A percentile compares a stretch with the other conserved stretches of the same genome.
These are phyloP conservation scores for Eucalyptus cladocalyx DNA, from an alignment of 345 rosid genomes.

Conservation along the genomic window DNA sequence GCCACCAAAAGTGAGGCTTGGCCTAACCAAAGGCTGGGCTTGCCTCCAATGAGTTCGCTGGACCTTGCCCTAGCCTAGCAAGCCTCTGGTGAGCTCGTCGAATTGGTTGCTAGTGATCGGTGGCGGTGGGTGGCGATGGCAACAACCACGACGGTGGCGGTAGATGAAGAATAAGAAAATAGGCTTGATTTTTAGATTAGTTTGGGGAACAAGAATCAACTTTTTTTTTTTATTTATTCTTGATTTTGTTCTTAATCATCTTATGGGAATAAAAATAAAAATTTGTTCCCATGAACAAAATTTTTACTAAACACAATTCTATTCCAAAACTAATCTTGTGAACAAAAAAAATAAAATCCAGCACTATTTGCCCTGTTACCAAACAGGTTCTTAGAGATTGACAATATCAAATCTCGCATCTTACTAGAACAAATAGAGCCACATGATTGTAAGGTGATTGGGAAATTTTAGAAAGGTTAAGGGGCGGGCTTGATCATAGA, in stretches of 20 bases:
- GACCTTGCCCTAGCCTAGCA: rapidly evolving
- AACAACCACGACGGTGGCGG: rapidly evolving
- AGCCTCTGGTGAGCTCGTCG: rapidly evolving
- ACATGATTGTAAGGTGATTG: background rate
- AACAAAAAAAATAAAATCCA: rapidly evolving
- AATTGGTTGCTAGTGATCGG: rapidly evolving
- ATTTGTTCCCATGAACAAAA: rapidly evolving
- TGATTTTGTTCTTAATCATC: rapidly evolving
- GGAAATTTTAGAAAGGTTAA: rapidly evolving
- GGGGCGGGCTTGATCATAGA: background rate
- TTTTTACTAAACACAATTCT: rapidly evolving
- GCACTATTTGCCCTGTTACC: rapidly evolving
- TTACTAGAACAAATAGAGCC: background rate
- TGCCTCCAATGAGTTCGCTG: rapidly evolving
- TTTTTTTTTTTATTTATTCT: too few relatives aligned
- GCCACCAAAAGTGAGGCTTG: rapidly evolving
- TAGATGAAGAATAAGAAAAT: too few relatives aligned
- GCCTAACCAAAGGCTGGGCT: rapidly evolving
- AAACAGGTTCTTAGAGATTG: background rate
- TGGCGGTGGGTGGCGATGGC: rapidly evolving
- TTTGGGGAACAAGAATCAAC: rapidly evolving
- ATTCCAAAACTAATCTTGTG: rapidly evolving
- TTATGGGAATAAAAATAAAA: rapidly evolving
- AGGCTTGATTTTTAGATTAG: too few relatives aligned
- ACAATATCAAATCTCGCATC: rapidly evolving